Evolutionary conservation across 140 eudicot genomes (phyloP).

Genomic region (Bidens hawaiensis): DNA sequence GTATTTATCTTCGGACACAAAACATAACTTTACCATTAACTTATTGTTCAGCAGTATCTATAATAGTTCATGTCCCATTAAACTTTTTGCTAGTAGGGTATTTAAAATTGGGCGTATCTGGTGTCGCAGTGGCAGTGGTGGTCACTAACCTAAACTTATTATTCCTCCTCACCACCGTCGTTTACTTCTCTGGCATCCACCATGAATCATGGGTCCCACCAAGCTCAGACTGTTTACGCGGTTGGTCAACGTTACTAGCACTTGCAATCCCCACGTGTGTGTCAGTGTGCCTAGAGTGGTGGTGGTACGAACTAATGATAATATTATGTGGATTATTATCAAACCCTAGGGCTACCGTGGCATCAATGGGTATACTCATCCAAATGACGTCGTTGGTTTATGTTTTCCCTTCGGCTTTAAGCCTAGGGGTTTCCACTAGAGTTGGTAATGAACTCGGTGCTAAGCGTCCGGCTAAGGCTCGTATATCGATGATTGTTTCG

Average conservation of each 20-base stretch:
- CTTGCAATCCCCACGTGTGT: slow-evolving; percentile 69
- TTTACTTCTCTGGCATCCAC: slow-evolving; percentile 63
- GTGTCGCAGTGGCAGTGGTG: slow-evolving; percentile 76
- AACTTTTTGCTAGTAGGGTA: slow-evolving; percentile 60
- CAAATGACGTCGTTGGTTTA: slow-evolving; percentile 58
- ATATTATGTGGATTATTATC: slow-evolving; percentile 47
- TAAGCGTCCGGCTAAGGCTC: slow-evolving; percentile 42
- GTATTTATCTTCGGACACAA: slow-evolving; percentile 73
- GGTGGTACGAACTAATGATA: slow-evolving; percentile 71
- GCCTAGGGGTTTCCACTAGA: slow-evolving; percentile 59
- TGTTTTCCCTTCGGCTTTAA: slow-evolving; percentile 52
- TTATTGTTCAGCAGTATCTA: slow-evolving; percentile 60
- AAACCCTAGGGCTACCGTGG: slow-evolving; percentile 50
- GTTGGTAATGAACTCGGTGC: slow-evolving; percentile 60
- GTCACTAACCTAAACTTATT: slow-evolving; percentile 64
- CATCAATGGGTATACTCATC: slow-evolving; percentile 62
- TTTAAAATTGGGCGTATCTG: slow-evolving; percentile 62
- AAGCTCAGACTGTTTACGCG: slow-evolving; percentile 59
- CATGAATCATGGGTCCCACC: slow-evolving; percentile 78
- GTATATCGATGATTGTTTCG: slow-evolving; percentile 54
- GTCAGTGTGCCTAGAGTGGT: slow-evolving; percentile 70
- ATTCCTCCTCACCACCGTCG: slow-evolving; percentile 34
- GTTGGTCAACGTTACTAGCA: slow-evolving; percentile 63
- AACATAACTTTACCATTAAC: slow-evolving; percentile 74
- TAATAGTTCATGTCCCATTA: slow-evolving; percentile 59